Percentiles rank a stretch among this genome's conserved stretches.
Evolutionary conservation across 345 rosid genomes (phyloP).

Genomic region (Trapa incisa): DNA sequence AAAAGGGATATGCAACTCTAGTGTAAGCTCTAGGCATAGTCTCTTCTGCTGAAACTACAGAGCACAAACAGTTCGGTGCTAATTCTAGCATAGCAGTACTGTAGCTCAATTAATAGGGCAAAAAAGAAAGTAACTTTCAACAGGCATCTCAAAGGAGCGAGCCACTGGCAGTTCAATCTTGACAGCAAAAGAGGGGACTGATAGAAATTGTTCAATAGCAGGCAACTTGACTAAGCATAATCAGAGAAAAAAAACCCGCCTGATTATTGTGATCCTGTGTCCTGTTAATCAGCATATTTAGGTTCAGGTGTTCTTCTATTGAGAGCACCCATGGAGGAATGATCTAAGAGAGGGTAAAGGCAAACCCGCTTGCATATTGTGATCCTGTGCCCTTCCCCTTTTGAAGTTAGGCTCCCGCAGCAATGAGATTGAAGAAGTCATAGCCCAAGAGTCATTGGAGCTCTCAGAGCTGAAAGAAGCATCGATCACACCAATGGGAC

Average conservation of each 20-base stretch:
- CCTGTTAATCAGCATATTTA: constrained; percentile 18
- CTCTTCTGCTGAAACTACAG: no score
- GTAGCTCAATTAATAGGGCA: not conserved
- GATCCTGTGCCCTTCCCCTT: constrained; percentile 53
- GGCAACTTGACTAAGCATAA: not conserved
- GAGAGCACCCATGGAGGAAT: constrained; percentile 51
- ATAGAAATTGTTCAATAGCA: constrained; percentile 1
- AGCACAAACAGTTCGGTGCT: not conserved
- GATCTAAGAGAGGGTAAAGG: constrained; percentile 10
- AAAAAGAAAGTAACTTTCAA: not conserved
- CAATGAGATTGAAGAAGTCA: constrained; percentile 32
- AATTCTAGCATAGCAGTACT: not conserved
- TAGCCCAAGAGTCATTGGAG: constrained; percentile 54
- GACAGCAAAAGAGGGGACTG: constrained; percentile 1
- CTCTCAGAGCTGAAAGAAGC: constrained; percentile 50
- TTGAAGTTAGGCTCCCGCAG: constrained; percentile 35
- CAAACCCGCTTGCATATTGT: constrained; percentile 26
- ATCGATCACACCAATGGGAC: constrained; percentile 54
- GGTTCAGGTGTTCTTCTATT: constrained; percentile 18
- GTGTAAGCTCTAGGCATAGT: no score
- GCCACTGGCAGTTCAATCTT: not conserved
- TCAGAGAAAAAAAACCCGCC: constrained; percentile 5
- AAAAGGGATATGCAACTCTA: no score
- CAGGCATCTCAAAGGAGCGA: not conserved
- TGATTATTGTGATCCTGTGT: not conserved